A percentile compares a stretch with the other conserved stretches of the same genome.
Conservation (phyloP, 768 basidiomycete species). For the Suillus luteus region DNA sequence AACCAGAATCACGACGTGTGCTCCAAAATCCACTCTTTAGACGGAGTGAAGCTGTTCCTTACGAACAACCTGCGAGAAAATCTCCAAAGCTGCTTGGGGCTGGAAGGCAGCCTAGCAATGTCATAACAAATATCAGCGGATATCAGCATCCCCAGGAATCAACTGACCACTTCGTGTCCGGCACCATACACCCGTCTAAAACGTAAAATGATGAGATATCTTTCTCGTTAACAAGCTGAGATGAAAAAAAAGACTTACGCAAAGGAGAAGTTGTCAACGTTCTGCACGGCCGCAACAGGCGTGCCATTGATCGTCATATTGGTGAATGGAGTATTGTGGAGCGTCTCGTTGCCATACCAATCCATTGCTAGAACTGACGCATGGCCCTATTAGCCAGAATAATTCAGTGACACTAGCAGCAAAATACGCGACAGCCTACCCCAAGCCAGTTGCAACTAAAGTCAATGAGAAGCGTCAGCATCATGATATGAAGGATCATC, state of each 20-base stretch:
- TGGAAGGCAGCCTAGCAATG: slow-evolving; percentile 57
- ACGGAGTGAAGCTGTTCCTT: slow-evolving; percentile 58
- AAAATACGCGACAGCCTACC: slow-evolving; percentile 32
- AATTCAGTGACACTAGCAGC: background rate
- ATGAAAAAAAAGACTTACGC: slow-evolving; percentile 45
- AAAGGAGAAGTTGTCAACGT: slow-evolving; percentile 53
- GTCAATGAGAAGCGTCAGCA: slow-evolving; percentile 11
- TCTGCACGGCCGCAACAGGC: slow-evolving; percentile 59
- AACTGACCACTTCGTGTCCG: slow-evolving; percentile 64
- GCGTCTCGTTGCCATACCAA: slow-evolving; percentile 45
- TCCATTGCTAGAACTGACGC: slow-evolving; percentile 45
- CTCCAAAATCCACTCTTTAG: slow-evolving; percentile 12
- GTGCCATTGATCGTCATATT: slow-evolving; percentile 60
- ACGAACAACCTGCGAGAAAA: slow-evolving; percentile 57
- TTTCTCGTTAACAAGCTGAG: background rate
- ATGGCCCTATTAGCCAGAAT: slow-evolving; percentile 26
- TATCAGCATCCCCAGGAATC: background rate
- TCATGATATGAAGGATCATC: background rate
- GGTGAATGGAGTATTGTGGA: slow-evolving; percentile 42
- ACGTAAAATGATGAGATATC: background rate
- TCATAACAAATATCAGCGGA: background rate
- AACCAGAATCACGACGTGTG: no score
- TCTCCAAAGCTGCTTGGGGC: slow-evolving; percentile 56
- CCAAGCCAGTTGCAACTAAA: slow-evolving; percentile 28
- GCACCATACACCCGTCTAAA: slow-evolving; percentile 54